Conservation (phyloP, 208 protist genomes). For the Trypanosoma caninum region DNA sequence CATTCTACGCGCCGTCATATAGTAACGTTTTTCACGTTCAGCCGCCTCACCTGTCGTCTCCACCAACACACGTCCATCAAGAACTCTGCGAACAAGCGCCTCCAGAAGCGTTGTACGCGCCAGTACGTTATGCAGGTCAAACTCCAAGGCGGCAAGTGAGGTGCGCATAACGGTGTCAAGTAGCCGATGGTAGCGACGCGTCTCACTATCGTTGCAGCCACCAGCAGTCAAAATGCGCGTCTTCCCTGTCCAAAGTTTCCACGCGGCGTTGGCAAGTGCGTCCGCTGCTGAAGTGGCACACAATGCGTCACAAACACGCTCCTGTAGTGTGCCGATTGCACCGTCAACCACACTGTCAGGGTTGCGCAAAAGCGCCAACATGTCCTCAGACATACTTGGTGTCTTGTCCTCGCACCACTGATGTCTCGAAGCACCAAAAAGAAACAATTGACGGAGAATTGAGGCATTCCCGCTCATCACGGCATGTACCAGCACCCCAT, state of each 20-base stretch:
- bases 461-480: not conserved
- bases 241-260: slow-evolving; percentile 44
- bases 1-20: slow-evolving; percentile 4
- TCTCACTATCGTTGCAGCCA: not conserved
- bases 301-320: slow-evolving; percentile 21
- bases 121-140: slow-evolving; percentile 38
- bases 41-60: slow-evolving; percentile 1
- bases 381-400: not conserved
- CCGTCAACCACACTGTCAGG: slow-evolving; percentile 2
- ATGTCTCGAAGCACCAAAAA: slow-evolving; percentile 15
- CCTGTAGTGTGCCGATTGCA: slow-evolving; percentile 2
- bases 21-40: slow-evolving; percentile 8
- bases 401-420: not conserved
- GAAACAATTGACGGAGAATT: slow-evolving; percentile 18
- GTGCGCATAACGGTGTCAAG: slow-evolving; percentile 58
- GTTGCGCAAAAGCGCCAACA: not conserved
- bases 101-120: slow-evolving; percentile 38
- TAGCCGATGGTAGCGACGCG: slow-evolving; percentile 11
- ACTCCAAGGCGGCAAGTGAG: slow-evolving; percentile 49
- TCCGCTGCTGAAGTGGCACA: slow-evolving; percentile 28
- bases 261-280: slow-evolving; percentile 30
- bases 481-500: not conserved
- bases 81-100: slow-evolving; percentile 23
- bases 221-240: slow-evolving; percentile 5
- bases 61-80: not conserved